Conservation (phyloP, 2,329 filamentous ascomycete genomes). For the Ophiocordyceps polyrhachis-furcata region DNA sequence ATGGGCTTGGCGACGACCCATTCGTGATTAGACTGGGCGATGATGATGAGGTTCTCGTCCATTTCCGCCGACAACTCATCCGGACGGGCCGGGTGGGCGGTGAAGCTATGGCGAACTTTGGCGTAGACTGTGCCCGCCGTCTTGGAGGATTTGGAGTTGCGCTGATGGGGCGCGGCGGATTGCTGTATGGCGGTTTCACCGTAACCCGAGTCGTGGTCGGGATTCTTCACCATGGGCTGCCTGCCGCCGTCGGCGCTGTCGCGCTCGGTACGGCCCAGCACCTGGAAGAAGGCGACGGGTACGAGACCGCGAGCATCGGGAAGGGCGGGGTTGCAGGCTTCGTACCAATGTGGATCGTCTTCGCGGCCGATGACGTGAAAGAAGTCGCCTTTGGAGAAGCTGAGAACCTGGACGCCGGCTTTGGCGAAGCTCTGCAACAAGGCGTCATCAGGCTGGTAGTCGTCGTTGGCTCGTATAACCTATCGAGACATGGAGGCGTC, state of each 20-base stretch:
- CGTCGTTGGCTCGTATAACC: constrained; percentile 95
- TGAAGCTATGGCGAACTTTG: constrained; percentile 92
- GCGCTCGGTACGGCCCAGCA: constrained; percentile 76
- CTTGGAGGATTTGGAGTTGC: constrained; percentile 30
- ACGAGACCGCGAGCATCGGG: constrained; percentile 80
- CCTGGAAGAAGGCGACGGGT: constrained; percentile 84
- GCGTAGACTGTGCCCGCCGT: constrained; percentile 84
- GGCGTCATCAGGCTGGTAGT: constrained; percentile 58
- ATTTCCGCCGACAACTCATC: constrained; percentile 92
- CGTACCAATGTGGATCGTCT: constrained; percentile 92
- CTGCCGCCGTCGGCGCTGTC: constrained; percentile 51
- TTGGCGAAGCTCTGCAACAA: constrained; percentile 82
- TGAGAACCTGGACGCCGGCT: constrained; percentile 57
- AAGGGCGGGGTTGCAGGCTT: constrained; percentile 86
- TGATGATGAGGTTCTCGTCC: constrained; percentile 93
- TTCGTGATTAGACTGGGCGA: constrained; percentile 93
- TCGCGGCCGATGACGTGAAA: constrained; percentile 95
- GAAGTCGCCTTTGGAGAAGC: constrained; percentile 90
- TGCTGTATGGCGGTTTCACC: constrained; percentile 16
- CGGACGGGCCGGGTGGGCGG: constrained; percentile 56
- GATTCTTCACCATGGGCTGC: constrained; percentile 32
- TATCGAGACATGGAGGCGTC: constrained; percentile 18
- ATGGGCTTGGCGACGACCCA: constrained; percentile 99
- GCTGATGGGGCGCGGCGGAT: constrained; percentile 13
- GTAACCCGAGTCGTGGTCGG: constrained; percentile 84